Conservation (phyloP, 2,329 filamentous ascomycete species). For the Mycosphaerella sp. region DNA sequence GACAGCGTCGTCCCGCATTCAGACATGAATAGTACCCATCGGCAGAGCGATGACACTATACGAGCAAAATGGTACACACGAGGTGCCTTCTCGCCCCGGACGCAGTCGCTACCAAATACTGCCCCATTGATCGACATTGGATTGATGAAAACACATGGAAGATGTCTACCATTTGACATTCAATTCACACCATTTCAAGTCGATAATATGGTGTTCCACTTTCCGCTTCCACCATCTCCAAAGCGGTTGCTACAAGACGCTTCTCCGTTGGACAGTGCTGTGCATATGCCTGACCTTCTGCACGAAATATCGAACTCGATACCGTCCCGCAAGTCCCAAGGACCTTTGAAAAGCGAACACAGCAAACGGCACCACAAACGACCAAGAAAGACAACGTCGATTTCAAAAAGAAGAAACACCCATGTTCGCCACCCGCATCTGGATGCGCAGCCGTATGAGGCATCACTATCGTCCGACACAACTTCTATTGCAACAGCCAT, state of each 20-base stretch:
- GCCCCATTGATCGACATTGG: slow-evolving; percentile 8
- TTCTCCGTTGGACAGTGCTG: background rate
- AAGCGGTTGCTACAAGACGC: background rate
- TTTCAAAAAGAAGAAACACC: slow-evolving; percentile 1
- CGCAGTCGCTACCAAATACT: background rate
- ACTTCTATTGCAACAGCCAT: background rate
- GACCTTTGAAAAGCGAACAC: background rate
- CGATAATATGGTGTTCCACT: slow-evolving; percentile 12
- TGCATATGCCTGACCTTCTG: background rate
- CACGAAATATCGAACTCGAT: background rate
- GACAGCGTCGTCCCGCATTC: background rate
- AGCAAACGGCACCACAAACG: background rate
- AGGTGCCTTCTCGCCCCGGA: background rate
- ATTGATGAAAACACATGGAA: slow-evolving; percentile 12
- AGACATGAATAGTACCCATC: background rate
- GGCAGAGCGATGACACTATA: background rate
- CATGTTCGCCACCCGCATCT: background rate
- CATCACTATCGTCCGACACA: slow-evolving; percentile 1
- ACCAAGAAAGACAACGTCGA: no score
- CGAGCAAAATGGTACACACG: background rate
- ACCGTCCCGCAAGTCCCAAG: background rate
- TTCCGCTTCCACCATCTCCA: slow-evolving; percentile 6
- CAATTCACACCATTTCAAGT: slow-evolving; percentile 11
- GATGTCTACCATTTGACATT: slow-evolving; percentile 9
- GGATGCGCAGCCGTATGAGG: background rate